Conservation (phyloP, 148 eudicot genomes). For the Simmondsia chinensis region DNA sequence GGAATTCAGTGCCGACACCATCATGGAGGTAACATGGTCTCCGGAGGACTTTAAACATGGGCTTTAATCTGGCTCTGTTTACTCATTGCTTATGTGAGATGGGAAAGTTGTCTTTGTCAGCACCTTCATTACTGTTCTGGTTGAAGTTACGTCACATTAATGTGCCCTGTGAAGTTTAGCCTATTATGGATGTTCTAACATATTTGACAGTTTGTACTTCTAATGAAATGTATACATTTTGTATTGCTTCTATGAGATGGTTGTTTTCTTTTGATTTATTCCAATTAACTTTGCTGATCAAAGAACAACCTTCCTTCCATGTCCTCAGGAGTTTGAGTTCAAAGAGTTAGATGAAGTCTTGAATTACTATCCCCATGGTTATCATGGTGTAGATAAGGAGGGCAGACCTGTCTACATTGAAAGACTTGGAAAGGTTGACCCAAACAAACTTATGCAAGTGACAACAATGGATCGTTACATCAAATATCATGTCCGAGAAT, state of each 20-base stretch:
- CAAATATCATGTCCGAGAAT: slow-evolving; percentile 81
- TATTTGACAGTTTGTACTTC: slow-evolving; percentile 19
- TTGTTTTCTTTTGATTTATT: no score
- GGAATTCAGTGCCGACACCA: no score
- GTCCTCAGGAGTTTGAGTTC: slow-evolving; percentile 67
- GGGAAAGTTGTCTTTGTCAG: neutral
- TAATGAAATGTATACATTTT: neutral
- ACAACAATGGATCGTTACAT: slow-evolving; percentile 85
- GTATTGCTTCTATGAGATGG: neutral
- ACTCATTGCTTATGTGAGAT: no score
- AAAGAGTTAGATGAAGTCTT: slow-evolving; percentile 74
- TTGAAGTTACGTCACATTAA: slow-evolving; percentile 3
- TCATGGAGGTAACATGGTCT: no score
- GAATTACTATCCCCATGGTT: slow-evolving; percentile 89
- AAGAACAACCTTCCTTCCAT: no score
- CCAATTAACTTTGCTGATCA: no score
- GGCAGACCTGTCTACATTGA: slow-evolving; percentile 94
- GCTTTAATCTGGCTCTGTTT: no score
- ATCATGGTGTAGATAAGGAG: slow-evolving; percentile 90
- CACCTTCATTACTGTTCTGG: neutral
- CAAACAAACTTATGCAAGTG: slow-evolving; percentile 86
- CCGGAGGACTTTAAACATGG: no score
- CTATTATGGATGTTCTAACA: slow-evolving; percentile 25
- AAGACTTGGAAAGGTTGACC: slow-evolving; percentile 81
- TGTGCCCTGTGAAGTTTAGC: no score